These are phyloP conservation scores for Canna indica DNA, from an alignment of 176 grass and related monocot species.

Conservation along the genomic window DNA sequence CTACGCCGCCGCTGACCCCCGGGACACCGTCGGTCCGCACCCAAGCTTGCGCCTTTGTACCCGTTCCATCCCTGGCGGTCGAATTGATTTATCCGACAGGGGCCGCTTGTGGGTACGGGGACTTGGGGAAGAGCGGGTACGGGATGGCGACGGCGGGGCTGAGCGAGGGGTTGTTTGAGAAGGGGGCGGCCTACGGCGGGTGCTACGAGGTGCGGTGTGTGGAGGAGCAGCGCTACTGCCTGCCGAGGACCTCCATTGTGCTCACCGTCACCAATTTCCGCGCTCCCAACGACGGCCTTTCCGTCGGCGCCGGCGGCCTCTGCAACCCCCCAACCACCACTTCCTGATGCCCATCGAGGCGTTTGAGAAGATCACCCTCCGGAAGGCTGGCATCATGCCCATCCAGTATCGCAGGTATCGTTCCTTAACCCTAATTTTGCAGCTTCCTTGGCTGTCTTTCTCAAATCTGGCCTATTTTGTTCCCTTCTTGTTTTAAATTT, in stretches of 20 bases:
- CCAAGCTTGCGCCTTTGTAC: slow-evolving; percentile 3
- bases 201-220: slow-evolving; percentile 97
- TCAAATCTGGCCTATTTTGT: too few species aligned
- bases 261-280: slow-evolving; percentile 96
- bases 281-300: slow-evolving; percentile 75
- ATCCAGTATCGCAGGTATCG: slow-evolving; percentile 81
- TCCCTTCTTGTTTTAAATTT: too few species aligned
- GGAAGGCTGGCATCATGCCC: slow-evolving; percentile 98
- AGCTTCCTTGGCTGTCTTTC: too few species aligned
- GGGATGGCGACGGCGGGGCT: slow-evolving; percentile 88
- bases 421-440: too few species aligned
- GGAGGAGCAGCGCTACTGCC: slow-evolving; percentile 75
- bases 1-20: slow-evolving; percentile 68
- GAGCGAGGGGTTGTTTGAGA: slow-evolving; percentile 75
- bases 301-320: slow-evolving; percentile 61
- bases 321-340: slow-evolving; percentile 94
- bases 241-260: slow-evolving; percentile 82
- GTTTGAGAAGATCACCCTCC: slow-evolving; percentile 95
- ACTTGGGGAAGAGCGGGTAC: slow-evolving; percentile 87
- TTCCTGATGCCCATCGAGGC: slow-evolving; percentile 92
- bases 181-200: slow-evolving; percentile 73
- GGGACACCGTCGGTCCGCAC: slow-evolving; percentile 52
- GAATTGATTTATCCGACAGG: slow-evolving; percentile 29
- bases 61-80: background rate
- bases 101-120: slow-evolving; percentile 88